A percentile compares a stretch with the other conserved stretches of the same genome.
Evolutionary conservation across 2,329 filamentous ascomycete species (phyloP).

Genomic region (Clarireedia hainanense): DNA sequence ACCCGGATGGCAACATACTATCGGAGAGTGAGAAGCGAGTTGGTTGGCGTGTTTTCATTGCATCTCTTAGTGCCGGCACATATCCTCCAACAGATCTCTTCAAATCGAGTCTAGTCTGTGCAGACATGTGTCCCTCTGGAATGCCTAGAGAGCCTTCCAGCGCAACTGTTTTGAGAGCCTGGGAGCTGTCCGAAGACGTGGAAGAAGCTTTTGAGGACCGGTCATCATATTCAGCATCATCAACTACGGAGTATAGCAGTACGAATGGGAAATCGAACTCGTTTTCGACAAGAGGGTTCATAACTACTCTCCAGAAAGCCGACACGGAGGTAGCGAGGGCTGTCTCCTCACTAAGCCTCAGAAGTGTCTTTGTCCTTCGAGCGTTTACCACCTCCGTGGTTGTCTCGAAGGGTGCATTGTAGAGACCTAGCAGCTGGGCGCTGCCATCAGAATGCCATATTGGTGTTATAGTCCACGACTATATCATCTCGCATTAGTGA

Average conservation of each 20-base stretch:
- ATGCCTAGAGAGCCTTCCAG: constrained; percentile 68
- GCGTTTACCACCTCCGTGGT: constrained; percentile 68
- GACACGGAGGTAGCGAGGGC: constrained; percentile 61
- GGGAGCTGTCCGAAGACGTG: constrained; percentile 56
- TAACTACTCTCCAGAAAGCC: constrained; percentile 63
- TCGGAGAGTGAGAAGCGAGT: constrained; percentile 57
- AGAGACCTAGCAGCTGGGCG: constrained; percentile 64
- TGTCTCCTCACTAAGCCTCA: constrained; percentile 68
- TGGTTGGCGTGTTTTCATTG: constrained; percentile 59
- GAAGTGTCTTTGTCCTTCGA: constrained; percentile 66
- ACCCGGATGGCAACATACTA: constrained; percentile 52
- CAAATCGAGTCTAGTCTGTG: constrained; percentile 57
- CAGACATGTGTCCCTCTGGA: constrained; percentile 52
- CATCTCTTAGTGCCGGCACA: constrained; percentile 66
- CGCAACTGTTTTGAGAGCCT: constrained; percentile 54
- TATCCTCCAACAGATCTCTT: constrained; percentile 64
- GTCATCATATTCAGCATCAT: constrained; percentile 54
- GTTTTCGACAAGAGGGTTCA: constrained; percentile 61
- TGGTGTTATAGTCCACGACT: constrained; percentile 70
- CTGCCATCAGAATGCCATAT: constrained; percentile 56
- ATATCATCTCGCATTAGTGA: background rate
- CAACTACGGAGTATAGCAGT: constrained; percentile 65
- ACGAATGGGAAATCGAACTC: constrained; percentile 69
- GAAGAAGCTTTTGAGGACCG: constrained; percentile 40
- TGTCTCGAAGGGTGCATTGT: constrained; percentile 67